Percentiles rank a stretch among this genome's conserved stretches.
These are phyloP conservation scores for Umbelopsis vinacea DNA, from an alignment of 192 early-diverging fungal species.

Conservation along the genomic window DNA sequence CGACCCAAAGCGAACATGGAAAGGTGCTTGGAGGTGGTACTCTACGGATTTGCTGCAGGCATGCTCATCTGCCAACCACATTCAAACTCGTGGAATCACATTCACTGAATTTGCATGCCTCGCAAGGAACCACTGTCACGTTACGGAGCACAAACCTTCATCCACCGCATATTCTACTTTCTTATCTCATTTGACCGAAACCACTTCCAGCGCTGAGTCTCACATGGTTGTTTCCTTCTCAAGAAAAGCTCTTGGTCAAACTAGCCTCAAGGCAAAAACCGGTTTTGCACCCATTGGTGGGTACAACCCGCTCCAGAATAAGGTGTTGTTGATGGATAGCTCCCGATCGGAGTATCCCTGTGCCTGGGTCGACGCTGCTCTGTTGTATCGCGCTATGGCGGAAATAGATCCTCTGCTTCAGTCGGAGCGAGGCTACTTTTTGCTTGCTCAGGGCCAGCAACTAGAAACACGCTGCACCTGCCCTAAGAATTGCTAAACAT, in stretches of 20 bases:
- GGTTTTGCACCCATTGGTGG: constrained; percentile 83
- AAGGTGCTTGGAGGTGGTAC: constrained; percentile 37
- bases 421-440: constrained; percentile 25
- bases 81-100: constrained; percentile 24
- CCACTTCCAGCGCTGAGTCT: constrained; percentile 63
- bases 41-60: constrained; percentile 27
- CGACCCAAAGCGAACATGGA: constrained; percentile 38
- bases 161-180: constrained; percentile 73
- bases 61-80: constrained; percentile 24
- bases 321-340: constrained; percentile 85
- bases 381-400: constrained; percentile 75
- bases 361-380: constrained; percentile 75
- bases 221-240: constrained; percentile 90
- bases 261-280: not conserved
- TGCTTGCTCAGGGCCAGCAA: constrained; percentile 1
- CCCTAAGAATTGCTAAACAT: not conserved
- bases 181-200: constrained; percentile 67
- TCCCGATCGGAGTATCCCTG: constrained; percentile 89
- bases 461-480: constrained; percentile 12
- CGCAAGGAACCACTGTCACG: constrained; percentile 80
- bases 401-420: constrained; percentile 12
- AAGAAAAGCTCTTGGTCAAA: constrained; percentile 68
- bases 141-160: constrained; percentile 69
- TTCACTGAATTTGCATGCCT: constrained; percentile 52
- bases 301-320: constrained; percentile 67